These are phyloP conservation scores for Akanthomyces muscarius DNA, from an alignment of 2,329 filamentous ascomycete species.

Conservation along the genomic window DNA sequence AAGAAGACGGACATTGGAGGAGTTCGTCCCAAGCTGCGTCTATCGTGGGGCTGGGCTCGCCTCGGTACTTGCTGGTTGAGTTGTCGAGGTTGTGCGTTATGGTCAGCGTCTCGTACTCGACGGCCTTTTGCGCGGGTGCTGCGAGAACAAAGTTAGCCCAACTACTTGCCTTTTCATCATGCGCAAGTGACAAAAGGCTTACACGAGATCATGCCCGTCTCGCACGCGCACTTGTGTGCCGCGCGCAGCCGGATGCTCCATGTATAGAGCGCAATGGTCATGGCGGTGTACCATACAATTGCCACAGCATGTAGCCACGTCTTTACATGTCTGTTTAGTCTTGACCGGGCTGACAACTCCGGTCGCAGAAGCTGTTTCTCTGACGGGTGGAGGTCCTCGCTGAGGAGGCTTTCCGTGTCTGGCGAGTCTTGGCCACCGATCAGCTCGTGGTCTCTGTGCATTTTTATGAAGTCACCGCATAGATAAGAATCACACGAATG, in stretches of 20 bases:
- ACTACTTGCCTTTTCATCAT: not conserved
- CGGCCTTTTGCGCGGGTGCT: slow-evolving; percentile 12
- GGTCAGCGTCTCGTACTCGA: slow-evolving; percentile 8
- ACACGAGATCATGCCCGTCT: slow-evolving; percentile 8
- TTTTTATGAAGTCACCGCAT: not conserved
- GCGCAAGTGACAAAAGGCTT: not conserved
- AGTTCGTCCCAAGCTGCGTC: slow-evolving; percentile 15
- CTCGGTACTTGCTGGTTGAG: slow-evolving; percentile 10
- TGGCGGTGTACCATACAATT: not conserved
- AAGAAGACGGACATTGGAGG: slow-evolving; percentile 2
- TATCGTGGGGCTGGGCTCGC: not conserved
- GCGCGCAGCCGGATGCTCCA: slow-evolving; percentile 5
- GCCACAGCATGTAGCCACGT: slow-evolving; percentile 8
- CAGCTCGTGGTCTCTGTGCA: not conserved
- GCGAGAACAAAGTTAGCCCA: not conserved
- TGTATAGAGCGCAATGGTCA: slow-evolving; percentile 9
- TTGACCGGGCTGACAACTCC: not conserved
- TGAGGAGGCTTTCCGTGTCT: slow-evolving; percentile 11
- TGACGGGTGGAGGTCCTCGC: not conserved
- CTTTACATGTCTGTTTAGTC: not conserved
- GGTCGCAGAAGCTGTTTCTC: not conserved
- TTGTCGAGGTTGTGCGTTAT: slow-evolving; percentile 12
- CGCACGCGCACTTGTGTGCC: not conserved
- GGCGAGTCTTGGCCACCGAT: not conserved
- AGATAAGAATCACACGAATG: too few species aligned